These are phyloP conservation scores for Phytophthora citrophthora DNA, from an alignment of 352 stramenopile genomes.

Conservation along the genomic window DNA sequence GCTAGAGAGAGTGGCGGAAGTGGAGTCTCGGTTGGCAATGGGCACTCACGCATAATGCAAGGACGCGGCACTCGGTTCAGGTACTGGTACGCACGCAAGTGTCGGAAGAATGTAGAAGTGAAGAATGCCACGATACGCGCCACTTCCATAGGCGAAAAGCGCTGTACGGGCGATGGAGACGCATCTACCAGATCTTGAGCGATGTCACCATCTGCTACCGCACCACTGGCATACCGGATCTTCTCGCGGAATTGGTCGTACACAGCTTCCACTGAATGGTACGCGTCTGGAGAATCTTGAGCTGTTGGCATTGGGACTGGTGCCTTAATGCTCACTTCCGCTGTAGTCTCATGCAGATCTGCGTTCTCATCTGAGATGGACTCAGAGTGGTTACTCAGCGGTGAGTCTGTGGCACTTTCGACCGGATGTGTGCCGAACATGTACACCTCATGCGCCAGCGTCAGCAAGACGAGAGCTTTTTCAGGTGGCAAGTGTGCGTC, in stretches of 20 bases:
- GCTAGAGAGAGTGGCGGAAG: slow-evolving; percentile 46
- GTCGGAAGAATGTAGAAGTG: slow-evolving; percentile 70
- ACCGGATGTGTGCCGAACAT: slow-evolving; percentile 44
- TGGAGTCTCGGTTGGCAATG: slow-evolving; percentile 57
- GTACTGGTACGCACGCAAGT: slow-evolving; percentile 75
- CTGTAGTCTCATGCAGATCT: background rate
- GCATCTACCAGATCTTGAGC: background rate
- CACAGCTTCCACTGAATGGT: slow-evolving; percentile 40
- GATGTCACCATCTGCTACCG: slow-evolving; percentile 2
- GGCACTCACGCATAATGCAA: slow-evolving; percentile 36
- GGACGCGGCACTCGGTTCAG: slow-evolving; percentile 23
- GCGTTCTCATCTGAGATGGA: slow-evolving; percentile 5
- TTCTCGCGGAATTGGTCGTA: slow-evolving; percentile 49
- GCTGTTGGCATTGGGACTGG: background rate
- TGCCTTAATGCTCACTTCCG: slow-evolving; percentile 3
- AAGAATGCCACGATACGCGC: slow-evolving; percentile 71
- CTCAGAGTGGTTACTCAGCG: slow-evolving; percentile 6
- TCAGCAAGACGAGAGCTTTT: slow-evolving; percentile 53
- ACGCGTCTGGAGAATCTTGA: slow-evolving; percentile 1
- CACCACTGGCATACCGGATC: slow-evolving; percentile 25
- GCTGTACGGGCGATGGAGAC: slow-evolving; percentile 3
- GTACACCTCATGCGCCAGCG: slow-evolving; percentile 62
- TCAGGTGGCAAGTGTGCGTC: slow-evolving; percentile 41
- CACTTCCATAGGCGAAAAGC: slow-evolving; percentile 50
- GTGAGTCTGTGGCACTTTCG: slow-evolving; percentile 7